Base-by-base conservation (phyloP, 495 filamentous ascomycete genomes). In the Penicillium diatomitis region DNA sequence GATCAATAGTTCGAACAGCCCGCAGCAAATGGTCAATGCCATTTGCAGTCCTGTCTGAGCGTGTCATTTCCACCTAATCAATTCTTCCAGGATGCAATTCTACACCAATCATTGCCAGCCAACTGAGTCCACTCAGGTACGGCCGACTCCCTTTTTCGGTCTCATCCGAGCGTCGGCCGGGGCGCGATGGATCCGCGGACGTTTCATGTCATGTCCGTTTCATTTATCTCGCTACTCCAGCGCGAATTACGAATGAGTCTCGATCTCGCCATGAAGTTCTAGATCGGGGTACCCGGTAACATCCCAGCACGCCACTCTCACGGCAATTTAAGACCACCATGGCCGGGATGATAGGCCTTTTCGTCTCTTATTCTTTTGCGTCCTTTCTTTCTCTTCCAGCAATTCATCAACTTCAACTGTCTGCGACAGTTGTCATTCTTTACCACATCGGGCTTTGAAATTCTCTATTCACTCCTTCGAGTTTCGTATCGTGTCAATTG, bases 391-490 rank as follows among this genome's bases (percentile, higher is more conserved):
- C 30, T 38, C 51, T 53, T 53, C 47, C 1, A 20, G 20, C 20
- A 20, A 20, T 20, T 2, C 20, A 20, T 46, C 10, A 41, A 37
- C 6, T 29, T 39, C 29, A 58, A 36, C 55, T 61, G 55, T 62
- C 55, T 62, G 59, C 49, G 49, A 65, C 56, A 65, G 52, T 32
- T 55, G 48, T 32, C 35, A 41, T 51, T 44, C 44, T 38, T 48
- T 49, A 33, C 37, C 43, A 47, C 56, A 52, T 62, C 58, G 2
- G 2, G 20, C 20, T 20, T 20, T 62, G 44, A 52, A 51, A 60
- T 65, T 62, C 51, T 54, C 60, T 31, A 60, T 63, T 57, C 58
- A 62, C 60, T 54, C 63, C 60, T 67, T 61, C 67, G 54, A 67
- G 68, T 64, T 38, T 70, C 53, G 31, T 12, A 29, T 49, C 58